Evolutionary conservation across 2,329 filamentous ascomycete species (phyloP).

Genomic region (Samsoniella hepiali): DNA sequence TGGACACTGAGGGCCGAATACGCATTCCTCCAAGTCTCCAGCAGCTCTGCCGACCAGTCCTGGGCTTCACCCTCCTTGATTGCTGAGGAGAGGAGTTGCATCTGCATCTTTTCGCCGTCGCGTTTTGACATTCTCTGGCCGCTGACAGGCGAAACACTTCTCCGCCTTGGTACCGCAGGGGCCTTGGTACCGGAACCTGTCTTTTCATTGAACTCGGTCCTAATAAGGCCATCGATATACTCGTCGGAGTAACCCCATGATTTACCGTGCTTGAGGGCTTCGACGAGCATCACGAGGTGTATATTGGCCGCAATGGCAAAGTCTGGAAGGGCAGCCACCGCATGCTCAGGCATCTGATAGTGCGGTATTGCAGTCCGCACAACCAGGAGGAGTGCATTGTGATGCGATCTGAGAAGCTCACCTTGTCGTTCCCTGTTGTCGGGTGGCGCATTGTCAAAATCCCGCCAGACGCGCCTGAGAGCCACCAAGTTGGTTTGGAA

Average conservation of each 20-base stretch:
- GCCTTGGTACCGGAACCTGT: background rate
- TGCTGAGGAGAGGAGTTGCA: background rate
- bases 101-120: background rate
- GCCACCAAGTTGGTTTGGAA: background rate
- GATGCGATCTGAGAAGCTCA: background rate
- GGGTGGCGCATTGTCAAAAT: background rate
- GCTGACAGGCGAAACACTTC: background rate
- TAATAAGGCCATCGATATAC: background rate
- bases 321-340: background rate
- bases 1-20: background rate
- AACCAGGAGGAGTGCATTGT: background rate
- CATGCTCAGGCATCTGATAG: background rate
- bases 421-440: background rate
- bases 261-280: background rate
- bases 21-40: background rate
- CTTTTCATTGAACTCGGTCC: background rate
- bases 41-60: background rate
- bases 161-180: background rate
- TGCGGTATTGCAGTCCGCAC: background rate
- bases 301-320: background rate
- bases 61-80: background rate
- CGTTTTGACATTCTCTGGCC: background rate
- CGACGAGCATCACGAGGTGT: background rate
- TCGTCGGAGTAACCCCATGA: background rate
- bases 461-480: background rate